Evolutionary conservation across 306 rosid genomes (phyloP).

Genomic region (Purshia tridentata): DNA sequence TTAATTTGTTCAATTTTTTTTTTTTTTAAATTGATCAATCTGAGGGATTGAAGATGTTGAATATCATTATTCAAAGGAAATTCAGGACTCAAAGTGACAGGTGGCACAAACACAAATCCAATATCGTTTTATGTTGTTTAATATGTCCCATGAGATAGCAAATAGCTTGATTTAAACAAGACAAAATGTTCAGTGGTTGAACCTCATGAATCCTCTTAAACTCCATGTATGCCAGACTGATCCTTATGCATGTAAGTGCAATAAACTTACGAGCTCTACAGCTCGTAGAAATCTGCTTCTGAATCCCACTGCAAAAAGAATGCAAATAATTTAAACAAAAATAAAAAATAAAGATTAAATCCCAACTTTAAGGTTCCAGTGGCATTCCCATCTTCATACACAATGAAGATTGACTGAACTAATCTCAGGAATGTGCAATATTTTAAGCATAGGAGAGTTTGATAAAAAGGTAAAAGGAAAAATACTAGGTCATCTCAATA

Average conservation of each 20-base stretch:
- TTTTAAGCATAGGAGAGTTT: no score
- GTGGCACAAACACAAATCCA: neutral
- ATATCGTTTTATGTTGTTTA: neutral
- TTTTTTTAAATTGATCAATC: no score
- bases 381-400: no score
- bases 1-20: no score
- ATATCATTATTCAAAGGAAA: neutral
- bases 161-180: slow-evolving; percentile 6
- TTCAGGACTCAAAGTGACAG: neutral
- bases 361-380: no score
- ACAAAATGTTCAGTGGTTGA: slow-evolving; percentile 27
- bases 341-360: neutral
- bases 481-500: no score
- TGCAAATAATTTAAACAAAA: neutral
- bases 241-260: slow-evolving; percentile 62
- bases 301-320: slow-evolving; percentile 66
- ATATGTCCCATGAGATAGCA: neutral
- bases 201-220: slow-evolving; percentile 87
- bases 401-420: no score
- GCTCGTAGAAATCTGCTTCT: slow-evolving; percentile 76
- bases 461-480: no score
- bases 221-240: slow-evolving; percentile 87
- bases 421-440: no score
- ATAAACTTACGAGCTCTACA: slow-evolving; percentile 64
- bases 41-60: no score